Percentiles rank a stretch among this genome's conserved stretches.
Evolutionary conservation across 2,329 filamentous ascomycete genomes (phyloP).

Genomic region (Ilyonectria robusta): DNA sequence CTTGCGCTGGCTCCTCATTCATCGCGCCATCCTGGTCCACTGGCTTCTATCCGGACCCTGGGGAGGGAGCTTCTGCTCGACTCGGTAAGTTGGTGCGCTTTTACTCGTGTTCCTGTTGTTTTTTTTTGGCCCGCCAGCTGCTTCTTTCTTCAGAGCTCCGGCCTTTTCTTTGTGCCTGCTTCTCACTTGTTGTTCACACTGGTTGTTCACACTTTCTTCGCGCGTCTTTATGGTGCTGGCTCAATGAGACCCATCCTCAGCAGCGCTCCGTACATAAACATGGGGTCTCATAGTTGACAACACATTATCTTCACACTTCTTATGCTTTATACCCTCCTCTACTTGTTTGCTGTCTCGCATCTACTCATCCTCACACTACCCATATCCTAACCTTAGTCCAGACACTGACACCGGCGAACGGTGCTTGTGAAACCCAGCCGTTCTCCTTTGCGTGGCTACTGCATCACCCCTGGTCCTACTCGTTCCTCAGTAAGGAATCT

Average conservation of each 20-base stretch:
- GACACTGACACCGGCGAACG: conserved; percentile 4
- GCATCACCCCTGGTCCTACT: background rate
- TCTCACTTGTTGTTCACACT: background rate
- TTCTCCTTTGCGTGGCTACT: background rate
- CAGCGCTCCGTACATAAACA: background rate
- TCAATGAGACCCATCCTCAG: background rate
- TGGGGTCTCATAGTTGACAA: background rate
- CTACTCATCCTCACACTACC: background rate
- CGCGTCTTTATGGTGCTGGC: background rate
- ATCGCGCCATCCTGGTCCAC: conserved; percentile 28
- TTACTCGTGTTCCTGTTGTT: background rate
- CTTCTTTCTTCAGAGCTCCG: background rate
- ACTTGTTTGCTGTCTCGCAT: background rate
- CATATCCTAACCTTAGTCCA: conserved; percentile 2
- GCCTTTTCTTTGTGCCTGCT: conserved; percentile 1
- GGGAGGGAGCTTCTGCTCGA: conserved; percentile 1
- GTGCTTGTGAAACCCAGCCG: background rate
- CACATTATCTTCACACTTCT: background rate
- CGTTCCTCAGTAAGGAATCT: background rate
- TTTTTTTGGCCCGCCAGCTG: conserved; percentile 6
- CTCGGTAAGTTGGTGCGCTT: conserved; percentile 24
- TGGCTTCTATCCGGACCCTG: background rate
- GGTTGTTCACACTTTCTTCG: background rate
- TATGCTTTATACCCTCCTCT: too few species aligned
- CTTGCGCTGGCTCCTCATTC: background rate